Base-by-base conservation (phyloP, 2,329 filamentous ascomycete species). In the Cladosporium sp. region DNA sequence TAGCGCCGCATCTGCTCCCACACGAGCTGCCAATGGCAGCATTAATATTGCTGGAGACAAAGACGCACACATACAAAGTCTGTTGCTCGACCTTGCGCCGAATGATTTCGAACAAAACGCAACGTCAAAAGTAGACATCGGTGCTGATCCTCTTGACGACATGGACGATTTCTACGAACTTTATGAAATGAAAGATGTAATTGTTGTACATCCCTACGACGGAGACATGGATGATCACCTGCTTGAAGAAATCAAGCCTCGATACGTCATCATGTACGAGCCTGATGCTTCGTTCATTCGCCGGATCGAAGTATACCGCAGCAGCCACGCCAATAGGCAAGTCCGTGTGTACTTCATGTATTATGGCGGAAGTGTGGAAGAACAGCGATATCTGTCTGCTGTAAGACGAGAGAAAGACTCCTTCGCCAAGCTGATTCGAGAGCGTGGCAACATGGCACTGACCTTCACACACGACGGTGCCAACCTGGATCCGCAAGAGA, bases 201-300 rank as follows among this genome's bases (percentile, higher is more conserved):
- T 97, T 12, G 85, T 96, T 40, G 82, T 97, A 17, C 94, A 97
- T 72, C 89, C 94, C 1, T 99, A 96, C 72, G 92, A 96, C 60
- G 92, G 92, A 11, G 94, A 97, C 71, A 88, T 93, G 78, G 94
- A 99, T 72, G 94, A 97, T 71, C 90, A 96, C 72, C 83, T 97
- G n/a, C 82, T 99, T 1, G 93, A 99, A 72, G 94, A 99, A 74
- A 82, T 94, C 59, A 92, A 90, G 69, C 94, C 94, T 36, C 87
- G 90, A 61, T 97, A 97, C 73, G 91, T 99, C 60, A 89, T 99
- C 76, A 97, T 99, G 94, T 99, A 97, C 74, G 94, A 97, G 72
- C 93, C 94, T 1, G 92, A 97, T 65, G 86, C 93, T 3, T 87
- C 93, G 3, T 99, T 99, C 73, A 96, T 97, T 68, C 86, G 94